Evolutionary conservation across 2,329 filamentous ascomycete species (phyloP).

Genomic region (Penicillium hesseltinei): DNA sequence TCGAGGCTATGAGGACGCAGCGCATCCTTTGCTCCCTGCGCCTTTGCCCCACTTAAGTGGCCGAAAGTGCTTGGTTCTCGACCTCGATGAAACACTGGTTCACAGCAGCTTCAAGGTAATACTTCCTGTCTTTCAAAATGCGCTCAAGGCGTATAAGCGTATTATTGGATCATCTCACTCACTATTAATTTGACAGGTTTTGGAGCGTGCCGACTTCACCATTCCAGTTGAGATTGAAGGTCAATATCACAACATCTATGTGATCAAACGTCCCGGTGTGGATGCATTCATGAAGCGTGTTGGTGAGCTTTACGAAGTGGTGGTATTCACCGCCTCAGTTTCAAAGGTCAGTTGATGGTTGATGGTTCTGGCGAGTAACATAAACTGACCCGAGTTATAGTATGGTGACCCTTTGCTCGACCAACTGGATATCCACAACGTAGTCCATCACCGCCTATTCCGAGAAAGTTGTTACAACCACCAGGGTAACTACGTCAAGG

Average conservation of each 20-base stretch:
- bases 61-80: constrained; percentile 90
- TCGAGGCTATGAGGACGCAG: constrained; percentile 43
- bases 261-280: constrained; percentile 98
- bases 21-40: constrained; percentile 74
- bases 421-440: constrained; percentile 94
- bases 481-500: constrained; percentile 98
- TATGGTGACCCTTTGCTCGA: constrained; percentile 96
- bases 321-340: constrained; percentile 97
- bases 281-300: constrained; percentile 99
- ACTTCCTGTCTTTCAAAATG: neutral
- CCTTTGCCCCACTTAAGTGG: constrained; percentile 76
- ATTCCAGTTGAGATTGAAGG: constrained; percentile 99
- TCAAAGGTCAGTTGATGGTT: constrained; percentile 71
- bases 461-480: constrained; percentile 99
- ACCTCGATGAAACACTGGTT: constrained; percentile 93
- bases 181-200: constrained; percentile 59
- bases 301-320: constrained; percentile 95
- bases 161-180: constrained; percentile 18
- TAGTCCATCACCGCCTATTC: constrained; percentile 94
- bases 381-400: constrained; percentile 45
- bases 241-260: constrained; percentile 98
- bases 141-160: constrained; percentile 6
- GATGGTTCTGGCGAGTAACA: neutral
- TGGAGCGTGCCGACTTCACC: constrained; percentile 97
- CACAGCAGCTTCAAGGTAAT: constrained; percentile 97